Base-by-base conservation (phyloP, 1,284 basidiomycete species). In the Spongispora temasekensis region DNA sequence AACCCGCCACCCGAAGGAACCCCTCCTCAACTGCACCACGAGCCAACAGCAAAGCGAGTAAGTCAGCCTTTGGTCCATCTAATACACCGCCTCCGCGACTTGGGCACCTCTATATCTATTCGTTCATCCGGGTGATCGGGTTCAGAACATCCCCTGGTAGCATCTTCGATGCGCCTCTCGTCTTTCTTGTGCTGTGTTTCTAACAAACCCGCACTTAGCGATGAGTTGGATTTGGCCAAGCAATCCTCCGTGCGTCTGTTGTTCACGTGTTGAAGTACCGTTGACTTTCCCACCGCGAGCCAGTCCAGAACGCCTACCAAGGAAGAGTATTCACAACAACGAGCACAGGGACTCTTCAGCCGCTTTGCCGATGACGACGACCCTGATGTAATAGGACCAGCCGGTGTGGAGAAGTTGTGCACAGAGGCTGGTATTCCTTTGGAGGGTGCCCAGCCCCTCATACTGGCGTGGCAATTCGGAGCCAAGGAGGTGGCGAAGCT, bases 401-500 rank as follows among this genome's bases (percentile, higher is more conserved):
- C 85, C 64, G 89, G 89, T 1, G 83, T 91, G 62, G 85, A 87
- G 71, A 78, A 73, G 54, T 73, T 93, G 32, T 93, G 87, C 73
- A 79, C 65, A 25, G 88, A 91, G 65, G 82, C 85, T 12, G 76
- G 82, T 15, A 83, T 92, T 53, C 77, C 88, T 1, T 74, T 93
- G 70, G 91, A 91, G 28, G 88, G 90, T 32, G 78, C 86, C 10
- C 75, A 84, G 59, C 88, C 90, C 21, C 77, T 93, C 46, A 77
- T 93, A 28, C 75, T 92, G 7, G 83, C 89, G 19, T 93, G 91
- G 91, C 85, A 88, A 65, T 72, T 90, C 57, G 78, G 81, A 54
- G 81, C 87, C 9, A 78, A 80, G 62, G 89, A 91, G 67, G 86
- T 93, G 83, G 88, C 80, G 23, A 89, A 85, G 66, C 78, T 93